phyloP scores from a whole-genome alignment of 495 filamentous ascomycete species.

The Trichodelitschia bisporula region DNA sequence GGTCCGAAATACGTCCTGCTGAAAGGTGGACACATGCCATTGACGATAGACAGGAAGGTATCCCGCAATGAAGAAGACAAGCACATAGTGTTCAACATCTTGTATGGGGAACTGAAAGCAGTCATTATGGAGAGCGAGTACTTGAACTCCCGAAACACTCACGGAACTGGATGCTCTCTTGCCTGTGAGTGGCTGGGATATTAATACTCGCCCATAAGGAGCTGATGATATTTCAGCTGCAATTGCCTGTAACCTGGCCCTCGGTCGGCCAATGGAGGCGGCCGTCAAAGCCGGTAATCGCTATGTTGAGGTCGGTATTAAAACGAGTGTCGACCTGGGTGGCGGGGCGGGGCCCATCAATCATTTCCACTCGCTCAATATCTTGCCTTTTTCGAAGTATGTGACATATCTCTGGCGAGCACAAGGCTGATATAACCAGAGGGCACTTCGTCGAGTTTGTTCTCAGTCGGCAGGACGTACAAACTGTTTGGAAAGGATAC shows the following conservation, averaged over 20 bases:
- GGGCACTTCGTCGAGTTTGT: constrained; percentile 68
- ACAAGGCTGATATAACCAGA: constrained; percentile 22
- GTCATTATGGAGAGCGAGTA: constrained; percentile 43
- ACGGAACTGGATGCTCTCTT: constrained; percentile 87
- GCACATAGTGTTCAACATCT: constrained; percentile 45
- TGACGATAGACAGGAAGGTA: constrained; percentile 31
- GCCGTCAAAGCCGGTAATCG: constrained; percentile 48
- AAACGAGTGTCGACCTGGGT: constrained; percentile 44
- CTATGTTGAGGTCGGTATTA: constrained; percentile 72
- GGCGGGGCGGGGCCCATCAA: constrained; percentile 76
- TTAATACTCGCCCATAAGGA: neutral
- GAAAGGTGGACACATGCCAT: constrained; percentile 81
- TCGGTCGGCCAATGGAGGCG: constrained; percentile 25
- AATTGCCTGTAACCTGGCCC: constrained; percentile 67
- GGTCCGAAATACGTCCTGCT: constrained; percentile 63
- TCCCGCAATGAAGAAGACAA: constrained; percentile 30
- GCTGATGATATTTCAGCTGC: constrained; percentile 28
- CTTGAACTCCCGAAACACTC: constrained; percentile 52
- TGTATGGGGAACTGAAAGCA: constrained; percentile 31
- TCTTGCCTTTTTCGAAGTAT: constrained; percentile 62
- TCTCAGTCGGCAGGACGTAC: constrained; percentile 49
- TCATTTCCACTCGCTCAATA: constrained; percentile 71
- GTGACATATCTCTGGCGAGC: too few relatives aligned
- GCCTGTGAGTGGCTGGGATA: constrained; percentile 34
- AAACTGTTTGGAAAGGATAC: constrained; percentile 41